Percentiles rank a stretch among this genome's conserved stretches.
Conservation (phyloP, 2,329 filamentous ascomycete species). For the Emmonsiellopsis sp. region DNA sequence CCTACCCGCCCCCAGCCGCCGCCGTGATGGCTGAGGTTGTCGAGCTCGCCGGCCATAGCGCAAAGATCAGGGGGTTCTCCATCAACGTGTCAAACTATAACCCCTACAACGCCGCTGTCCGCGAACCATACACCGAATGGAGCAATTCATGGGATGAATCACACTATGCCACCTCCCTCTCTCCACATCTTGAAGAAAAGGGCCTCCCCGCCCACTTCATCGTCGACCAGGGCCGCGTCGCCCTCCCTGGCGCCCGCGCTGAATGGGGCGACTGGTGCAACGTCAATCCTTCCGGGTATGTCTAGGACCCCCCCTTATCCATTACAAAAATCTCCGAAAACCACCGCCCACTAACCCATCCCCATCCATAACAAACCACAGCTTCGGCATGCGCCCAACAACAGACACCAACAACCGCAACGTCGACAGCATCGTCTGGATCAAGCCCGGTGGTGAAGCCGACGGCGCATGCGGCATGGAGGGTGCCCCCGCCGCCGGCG, state of each 20-base stretch:
- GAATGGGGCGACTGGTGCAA: conserved; percentile 41
- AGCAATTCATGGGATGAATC: conserved; percentile 33
- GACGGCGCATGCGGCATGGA: conserved; percentile 31
- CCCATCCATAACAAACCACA: neutral
- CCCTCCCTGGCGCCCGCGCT: conserved; percentile 25
- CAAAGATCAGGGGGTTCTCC: conserved; percentile 30
- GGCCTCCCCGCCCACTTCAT: conserved; percentile 38
- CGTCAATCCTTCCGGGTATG: conserved; percentile 24
- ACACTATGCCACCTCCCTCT: conserved; percentile 31
- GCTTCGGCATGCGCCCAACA: conserved; percentile 31
- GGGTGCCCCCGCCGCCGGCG: conserved; percentile 30
- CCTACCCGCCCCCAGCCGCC: conserved; percentile 21
- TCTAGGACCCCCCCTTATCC: neutral
- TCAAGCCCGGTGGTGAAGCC: conserved; percentile 36
- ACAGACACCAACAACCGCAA: conserved; percentile 23
- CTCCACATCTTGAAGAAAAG: conserved; percentile 27
- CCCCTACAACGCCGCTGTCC: conserved; percentile 29
- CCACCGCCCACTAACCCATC: neutral
- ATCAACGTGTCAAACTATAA: conserved; percentile 38
- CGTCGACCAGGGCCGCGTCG: conserved; percentile 37
- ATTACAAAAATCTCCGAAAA: neutral
- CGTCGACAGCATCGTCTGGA: conserved; percentile 37
- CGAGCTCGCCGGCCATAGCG: conserved; percentile 19
- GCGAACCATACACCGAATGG: conserved; percentile 34
- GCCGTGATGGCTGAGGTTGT: conserved; percentile 33